Evolutionary conservation across 2,329 filamentous ascomycete genomes (phyloP), one percentile per base, ranked within the genome.

Genomic region (Colletotrichum limetticola): DNA sequence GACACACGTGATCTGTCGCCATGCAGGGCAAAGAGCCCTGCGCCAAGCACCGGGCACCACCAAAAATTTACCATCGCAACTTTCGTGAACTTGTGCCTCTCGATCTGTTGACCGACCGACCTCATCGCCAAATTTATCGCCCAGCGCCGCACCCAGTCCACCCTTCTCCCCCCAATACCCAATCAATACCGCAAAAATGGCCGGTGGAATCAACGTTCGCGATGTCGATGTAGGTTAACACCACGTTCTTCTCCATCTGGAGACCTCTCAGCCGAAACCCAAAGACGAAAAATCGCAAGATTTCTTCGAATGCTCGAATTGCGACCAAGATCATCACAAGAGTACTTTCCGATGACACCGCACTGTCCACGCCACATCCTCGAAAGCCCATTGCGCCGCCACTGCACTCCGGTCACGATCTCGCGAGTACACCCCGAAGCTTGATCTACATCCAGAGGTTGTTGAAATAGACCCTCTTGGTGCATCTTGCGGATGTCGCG

Each of bases 151-250:
- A 78, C 77, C 79, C 68, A 80, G 78, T 78, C 77, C 78, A 79
- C 76, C 78, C 76, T 63, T 32, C 69, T 74, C 71, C 68, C 76
- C 65, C 67, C 74, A 71, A 63, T 70, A 78, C 78, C 77, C 77
- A 79, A 84, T 81, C 76, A 79, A 77, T 78, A 91, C 89, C 89
- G 89, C 88, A 88, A 95, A 89, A 85, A 95, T 95, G 94, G 87
- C 88, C 84, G 90, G 92, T 86, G 94, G 93, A 86, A 90, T 94
- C 85, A 91, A 88, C 81, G 94, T 96, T 87, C 93, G 93, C 88
- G 94, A 95, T 88, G 93, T 95, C 85, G 92, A 94, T 90, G 92
- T 94, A 91, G 87, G 91, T 91, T 74, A 32, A 67, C 61, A 81
- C 67, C 76, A 74, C 76, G 73, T 76, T 80, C 53, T 53, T 65